phyloP scores from a whole-genome alignment of 345 rosid genomes.

The Salix dunnii region DNA sequence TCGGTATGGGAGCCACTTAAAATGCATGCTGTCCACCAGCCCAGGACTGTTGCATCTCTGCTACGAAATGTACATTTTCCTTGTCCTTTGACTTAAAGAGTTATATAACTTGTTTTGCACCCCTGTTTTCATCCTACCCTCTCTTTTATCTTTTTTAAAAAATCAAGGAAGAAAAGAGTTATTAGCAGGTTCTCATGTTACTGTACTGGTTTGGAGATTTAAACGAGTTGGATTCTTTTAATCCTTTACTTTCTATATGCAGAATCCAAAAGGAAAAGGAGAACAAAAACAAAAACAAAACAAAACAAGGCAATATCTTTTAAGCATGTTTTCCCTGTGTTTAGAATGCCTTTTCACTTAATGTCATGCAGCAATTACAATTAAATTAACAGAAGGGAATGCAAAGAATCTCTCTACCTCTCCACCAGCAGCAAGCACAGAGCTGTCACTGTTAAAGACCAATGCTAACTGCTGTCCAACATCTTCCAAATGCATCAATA shows the following conservation, averaged over 20 bases:
- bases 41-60: background rate
- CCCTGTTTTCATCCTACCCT: background rate
- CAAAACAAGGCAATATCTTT: background rate
- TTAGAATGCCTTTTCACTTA: background rate
- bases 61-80: background rate
- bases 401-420: constrained; percentile 52
- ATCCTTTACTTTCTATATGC: background rate
- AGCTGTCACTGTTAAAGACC: constrained; percentile 61
- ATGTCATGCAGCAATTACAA: constrained; percentile 2
- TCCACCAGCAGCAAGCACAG: constrained; percentile 70
- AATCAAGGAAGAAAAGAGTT: background rate
- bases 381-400: background rate
- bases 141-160: background rate
- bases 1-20: background rate
- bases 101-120: background rate
- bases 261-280: background rate
- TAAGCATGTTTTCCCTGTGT: background rate
- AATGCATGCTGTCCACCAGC: background rate
- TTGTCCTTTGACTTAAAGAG: background rate
- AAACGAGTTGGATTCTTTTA: background rate
- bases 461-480: constrained; percentile 76
- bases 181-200: background rate
- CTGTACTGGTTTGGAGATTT: background rate
- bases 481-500: constrained; percentile 47
- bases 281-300: background rate